phyloP scores from a whole-genome alignment of 31 red algal genomes.

The Porphyra umbilicalis region DNA sequence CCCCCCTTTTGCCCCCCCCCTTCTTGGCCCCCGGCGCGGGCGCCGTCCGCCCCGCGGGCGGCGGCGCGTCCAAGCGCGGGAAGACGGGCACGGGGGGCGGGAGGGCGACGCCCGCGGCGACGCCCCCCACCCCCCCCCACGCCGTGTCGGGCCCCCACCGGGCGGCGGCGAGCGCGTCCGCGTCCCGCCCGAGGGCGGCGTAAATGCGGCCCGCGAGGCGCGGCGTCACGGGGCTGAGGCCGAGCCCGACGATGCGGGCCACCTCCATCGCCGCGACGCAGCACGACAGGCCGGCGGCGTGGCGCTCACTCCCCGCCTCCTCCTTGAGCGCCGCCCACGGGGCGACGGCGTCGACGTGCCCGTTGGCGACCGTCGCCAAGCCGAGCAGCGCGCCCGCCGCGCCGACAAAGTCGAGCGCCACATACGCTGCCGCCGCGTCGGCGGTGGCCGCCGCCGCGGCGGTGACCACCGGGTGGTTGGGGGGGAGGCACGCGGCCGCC shows the following conservation, averaged over 20 bases:
- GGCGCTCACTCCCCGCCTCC: constrained; percentile 20
- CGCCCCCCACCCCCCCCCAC: constrained; percentile 58
- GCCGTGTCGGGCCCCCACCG: constrained; percentile 38
- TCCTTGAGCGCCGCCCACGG: constrained; percentile 89
- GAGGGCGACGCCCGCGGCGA: constrained; percentile 49
- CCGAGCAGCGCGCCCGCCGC: constrained; percentile 62
- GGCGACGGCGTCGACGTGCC: constrained; percentile 72
- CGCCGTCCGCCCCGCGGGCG: too few species aligned
- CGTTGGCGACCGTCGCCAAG: constrained; percentile 60
- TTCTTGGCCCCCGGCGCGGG: too few species aligned
- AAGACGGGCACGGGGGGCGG: constrained; percentile 73
- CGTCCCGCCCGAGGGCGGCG: constrained; percentile 44
- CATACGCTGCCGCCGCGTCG: constrained; percentile 31
- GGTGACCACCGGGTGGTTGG: constrained; percentile 23
- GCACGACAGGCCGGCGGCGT: constrained; percentile 17
- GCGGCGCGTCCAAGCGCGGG: constrained; percentile 39
- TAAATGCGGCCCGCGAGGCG: constrained; percentile 56
- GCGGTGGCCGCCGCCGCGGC: constrained; percentile 27
- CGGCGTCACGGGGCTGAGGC: constrained; percentile 76
- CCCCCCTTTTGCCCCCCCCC: too few species aligned
- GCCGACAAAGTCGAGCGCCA: constrained; percentile 59
- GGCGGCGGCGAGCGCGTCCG: constrained; percentile 14
- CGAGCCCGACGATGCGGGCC: constrained; percentile 61
- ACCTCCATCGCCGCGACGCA: constrained; percentile 71
- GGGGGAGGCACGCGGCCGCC: not conserved